Conservation (phyloP, 192 early-diverging fungal genomes). For the Backusella macrospora region DNA sequence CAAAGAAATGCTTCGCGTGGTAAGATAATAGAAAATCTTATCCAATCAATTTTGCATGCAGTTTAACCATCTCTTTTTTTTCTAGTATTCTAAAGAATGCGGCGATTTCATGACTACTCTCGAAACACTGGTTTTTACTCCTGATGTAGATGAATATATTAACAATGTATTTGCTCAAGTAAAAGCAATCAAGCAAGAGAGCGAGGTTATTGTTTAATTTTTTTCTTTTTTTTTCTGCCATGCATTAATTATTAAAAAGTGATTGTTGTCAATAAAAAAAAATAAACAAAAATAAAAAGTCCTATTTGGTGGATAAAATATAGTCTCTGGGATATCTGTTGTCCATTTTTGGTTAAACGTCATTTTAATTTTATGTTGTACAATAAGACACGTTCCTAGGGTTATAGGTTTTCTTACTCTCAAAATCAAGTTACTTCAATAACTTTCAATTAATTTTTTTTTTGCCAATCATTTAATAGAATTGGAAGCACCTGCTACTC, state of each 20-base stretch:
- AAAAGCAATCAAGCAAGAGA: slow-evolving; percentile 15
- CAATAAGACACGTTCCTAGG: not conserved
- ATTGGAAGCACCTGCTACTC: not conserved
- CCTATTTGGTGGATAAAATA: not conserved
- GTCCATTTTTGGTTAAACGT: slow-evolving; percentile 4
- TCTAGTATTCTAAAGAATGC: slow-evolving; percentile 62
- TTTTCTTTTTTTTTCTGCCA: not conserved
- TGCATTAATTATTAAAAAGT: not conserved
- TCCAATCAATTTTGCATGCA: slow-evolving; percentile 12
- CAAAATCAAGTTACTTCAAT: not conserved
- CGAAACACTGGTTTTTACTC: slow-evolving; percentile 58
- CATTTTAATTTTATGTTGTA: not conserved
- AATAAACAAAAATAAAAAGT: not conserved
- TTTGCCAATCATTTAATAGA: not conserved
- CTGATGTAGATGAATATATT: slow-evolving; percentile 51
- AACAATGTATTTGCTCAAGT: slow-evolving; percentile 32
- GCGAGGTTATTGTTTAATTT: not conserved
- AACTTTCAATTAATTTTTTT: not conserved
- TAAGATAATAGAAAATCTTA: slow-evolving; percentile 48
- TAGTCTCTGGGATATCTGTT: not conserved
- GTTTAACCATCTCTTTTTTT: not conserved
- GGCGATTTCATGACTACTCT: slow-evolving; percentile 56
- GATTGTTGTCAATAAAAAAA: not conserved
- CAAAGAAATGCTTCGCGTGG: slow-evolving; percentile 62
- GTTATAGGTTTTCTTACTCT: not conserved